phyloP scores from a whole-genome alignment of 805 yeast species.

The Lachancea meyersii region DNA sequence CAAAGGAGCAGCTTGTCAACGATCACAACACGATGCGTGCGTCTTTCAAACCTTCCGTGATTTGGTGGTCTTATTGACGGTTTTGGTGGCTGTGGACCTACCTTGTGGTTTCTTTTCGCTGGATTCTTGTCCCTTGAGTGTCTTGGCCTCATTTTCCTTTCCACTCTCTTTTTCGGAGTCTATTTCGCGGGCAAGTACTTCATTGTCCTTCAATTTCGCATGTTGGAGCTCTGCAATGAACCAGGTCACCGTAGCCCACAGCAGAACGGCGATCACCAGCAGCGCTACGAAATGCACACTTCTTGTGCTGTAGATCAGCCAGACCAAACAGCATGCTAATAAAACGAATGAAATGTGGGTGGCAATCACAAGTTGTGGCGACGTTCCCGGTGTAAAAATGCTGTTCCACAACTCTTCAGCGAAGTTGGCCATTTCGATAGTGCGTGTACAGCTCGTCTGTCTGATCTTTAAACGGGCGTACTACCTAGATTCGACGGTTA shows the following conservation, averaged over 20 bases:
- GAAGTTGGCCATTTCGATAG: constrained; percentile 19
- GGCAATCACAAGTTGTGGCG: constrained; percentile 83
- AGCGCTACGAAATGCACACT: constrained; percentile 59
- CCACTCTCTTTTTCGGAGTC: not conserved
- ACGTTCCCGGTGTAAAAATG: constrained; percentile 85
- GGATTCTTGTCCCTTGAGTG: not conserved
- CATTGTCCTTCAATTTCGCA: constrained; percentile 30
- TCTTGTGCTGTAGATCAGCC: constrained; percentile 54
- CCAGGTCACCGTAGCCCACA: constrained; percentile 86
- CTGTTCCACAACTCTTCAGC: constrained; percentile 75
- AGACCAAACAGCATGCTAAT: constrained; percentile 45
- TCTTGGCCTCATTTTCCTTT: not conserved
- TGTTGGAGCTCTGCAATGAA: constrained; percentile 63
- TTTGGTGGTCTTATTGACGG: constrained; percentile 1
- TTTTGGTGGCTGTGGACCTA: not conserved
- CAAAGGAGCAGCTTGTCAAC: too few species aligned
- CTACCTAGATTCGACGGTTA: too few species aligned
- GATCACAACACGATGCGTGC: not conserved
- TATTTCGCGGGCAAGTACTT: constrained; percentile 18
- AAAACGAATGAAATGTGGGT: constrained; percentile 78
- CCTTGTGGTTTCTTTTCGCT: not conserved
- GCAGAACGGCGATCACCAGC: constrained; percentile 48
- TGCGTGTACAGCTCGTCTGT: too few species aligned
- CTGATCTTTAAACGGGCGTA: too few species aligned
- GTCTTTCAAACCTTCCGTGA: constrained; percentile 3